Evolutionary conservation across 2,329 filamentous ascomycete species (phyloP), one percentile per base, ranked within the genome.

Genomic region (Cladosporium sp.): DNA sequence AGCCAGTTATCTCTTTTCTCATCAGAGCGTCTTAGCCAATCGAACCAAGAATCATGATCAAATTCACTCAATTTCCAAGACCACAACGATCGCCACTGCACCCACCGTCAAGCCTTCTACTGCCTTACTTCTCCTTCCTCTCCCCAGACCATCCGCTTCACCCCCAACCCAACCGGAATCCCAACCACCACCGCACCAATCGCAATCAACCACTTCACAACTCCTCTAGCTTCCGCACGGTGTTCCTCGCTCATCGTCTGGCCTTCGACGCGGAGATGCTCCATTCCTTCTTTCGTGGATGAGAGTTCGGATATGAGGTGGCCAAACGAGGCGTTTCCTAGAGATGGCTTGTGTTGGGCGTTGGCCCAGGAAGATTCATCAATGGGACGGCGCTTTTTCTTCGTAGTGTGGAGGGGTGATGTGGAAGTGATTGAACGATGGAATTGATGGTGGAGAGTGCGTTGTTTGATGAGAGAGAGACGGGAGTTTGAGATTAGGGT

Each of bases 301-400:
- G 71, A 73, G 58, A 75, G 68, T 36, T 75, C 73, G 6, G 73
- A 71, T 38, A 75, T 67, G 7, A 75, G 55, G 57, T 74, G 72
- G 8, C 72, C 73, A 6, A 75, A 66, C 11, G 73, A 75, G 1
- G 72, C 67, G 36, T 72, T 71, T 24, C 70, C 71, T 14, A 74
- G 61, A 1, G 72, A 75, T 6, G 73, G 72, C 58, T 72, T 71
- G 67, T 75, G 73, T 41, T 72, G 67, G 32, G 70, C 69, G n/a
- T 68, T 66, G 3, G 64, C 66, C 30, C 68, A 55, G 11, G 69
- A 71, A 3, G 68, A 65, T 21, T 72, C 70, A 41, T 70, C 69
- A 18, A 68, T 55, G 34, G 61, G 38, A 21, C 8, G 15, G 11
- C 58, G 47, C n/a, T 65, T 54, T 32, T 57, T 59, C 34, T 49